These are phyloP conservation scores for Myriosclerotinia curreyana DNA, from an alignment of 2,329 filamentous ascomycete species.

Conservation along the genomic window DNA sequence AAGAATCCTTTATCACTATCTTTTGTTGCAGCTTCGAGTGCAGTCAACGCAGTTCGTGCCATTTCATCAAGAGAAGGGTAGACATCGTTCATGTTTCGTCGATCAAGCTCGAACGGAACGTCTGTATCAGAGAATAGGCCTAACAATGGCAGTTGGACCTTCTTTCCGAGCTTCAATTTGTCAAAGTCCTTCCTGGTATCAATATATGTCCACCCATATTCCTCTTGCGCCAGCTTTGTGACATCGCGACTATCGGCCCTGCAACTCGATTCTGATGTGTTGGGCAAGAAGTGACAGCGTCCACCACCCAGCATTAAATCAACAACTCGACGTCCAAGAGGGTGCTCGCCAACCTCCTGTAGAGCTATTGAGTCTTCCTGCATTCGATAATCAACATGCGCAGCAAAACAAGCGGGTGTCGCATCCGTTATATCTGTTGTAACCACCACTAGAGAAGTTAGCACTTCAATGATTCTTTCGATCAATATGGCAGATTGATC, in stretches of 20 bases:
- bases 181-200: conserved; percentile 73
- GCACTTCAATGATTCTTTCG: background rate
- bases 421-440: conserved; percentile 95
- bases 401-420: conserved; percentile 91
- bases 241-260: conserved; percentile 76
- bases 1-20: conserved; percentile 93
- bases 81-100: conserved; percentile 69
- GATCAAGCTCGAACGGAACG: conserved; percentile 91
- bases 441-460: conserved; percentile 61
- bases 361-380: conserved; percentile 90
- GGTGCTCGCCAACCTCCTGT: conserved; percentile 86
- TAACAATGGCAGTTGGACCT: conserved; percentile 68
- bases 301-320: conserved; percentile 93
- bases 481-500: background rate
- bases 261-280: conserved; percentile 77
- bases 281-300: conserved; percentile 87
- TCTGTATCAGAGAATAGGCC: conserved; percentile 81
- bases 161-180: conserved; percentile 61
- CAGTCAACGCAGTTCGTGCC: conserved; percentile 75
- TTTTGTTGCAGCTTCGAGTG: conserved; percentile 76
- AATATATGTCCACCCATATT: conserved; percentile 77
- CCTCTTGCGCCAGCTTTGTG: conserved; percentile 66
- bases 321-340: conserved; percentile 77
- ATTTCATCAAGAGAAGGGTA: conserved; percentile 93
- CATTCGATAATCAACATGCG: conserved; percentile 74